Base-by-base conservation (phyloP, 495 filamentous ascomycete genomes). In the Trichoderma erinaceum region DNA sequence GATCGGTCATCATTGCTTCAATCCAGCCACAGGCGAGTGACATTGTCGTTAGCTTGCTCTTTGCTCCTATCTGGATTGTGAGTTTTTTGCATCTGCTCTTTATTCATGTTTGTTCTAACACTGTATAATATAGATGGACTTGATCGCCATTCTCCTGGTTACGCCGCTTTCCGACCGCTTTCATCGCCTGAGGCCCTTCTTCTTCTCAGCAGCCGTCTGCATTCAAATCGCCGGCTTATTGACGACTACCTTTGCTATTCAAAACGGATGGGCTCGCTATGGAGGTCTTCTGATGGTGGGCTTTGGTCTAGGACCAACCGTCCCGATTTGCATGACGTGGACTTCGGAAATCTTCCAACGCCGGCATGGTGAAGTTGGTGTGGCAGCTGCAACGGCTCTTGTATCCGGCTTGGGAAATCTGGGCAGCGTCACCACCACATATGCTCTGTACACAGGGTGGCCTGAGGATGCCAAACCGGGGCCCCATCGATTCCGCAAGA, bases 241-340 rank as follows among this genome's bases (percentile, higher is more conserved):
- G 15, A 84, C 90, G 15, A 88, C 87, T 46, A 96, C 91, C 27
- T 96, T 92, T 71, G 91, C 90, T 3, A 78, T 83, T 32, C 73
- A 76, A 25, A 88, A 89, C 74, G 86, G 88, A 29, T 97, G 92
- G 92, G 87, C 90, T 1, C 85, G 92, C 16, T 97, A 97, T 75
- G 90, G 89, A 46, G 92, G 92, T 1, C 84, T 97, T n/a, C 79
- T 97, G 21, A 87, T 97, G 74, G 88, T 97, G 64, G 92, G 92
- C 7, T 97, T 96, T 75, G 93, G 92, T 4, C 87, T 97, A 7
- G 92, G 92, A 7, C 93, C 92, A 15, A 97, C 92, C 3, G 92
- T 97, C 3, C 92, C 92, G 50, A 92, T 92, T 75, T 92, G 88
- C 73, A 97, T 96, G 92, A 89, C 92, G 67, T 96, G 92, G 92